These are phyloP conservation scores for Pyrenophora teres DNA, from an alignment of 2,329 filamentous ascomycete genomes.

Conservation along the genomic window DNA sequence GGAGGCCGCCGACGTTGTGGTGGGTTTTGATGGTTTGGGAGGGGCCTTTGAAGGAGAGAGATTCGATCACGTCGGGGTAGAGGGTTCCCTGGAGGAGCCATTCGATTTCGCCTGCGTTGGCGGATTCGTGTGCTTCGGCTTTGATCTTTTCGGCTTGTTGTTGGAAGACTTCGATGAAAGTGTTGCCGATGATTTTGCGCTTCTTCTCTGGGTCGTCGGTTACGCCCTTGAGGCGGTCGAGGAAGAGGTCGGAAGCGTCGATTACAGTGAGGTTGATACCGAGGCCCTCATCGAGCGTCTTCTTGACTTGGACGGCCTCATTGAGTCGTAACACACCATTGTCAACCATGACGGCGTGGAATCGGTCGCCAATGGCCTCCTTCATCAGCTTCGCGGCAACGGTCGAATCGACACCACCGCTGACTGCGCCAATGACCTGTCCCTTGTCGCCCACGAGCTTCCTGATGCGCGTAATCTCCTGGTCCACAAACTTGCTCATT, in stretches of 20 bases:
- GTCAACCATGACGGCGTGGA: constrained; percentile 84
- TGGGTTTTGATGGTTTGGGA: constrained; percentile 75
- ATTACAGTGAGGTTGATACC: constrained; percentile 90
- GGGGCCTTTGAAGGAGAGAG: constrained; percentile 74
- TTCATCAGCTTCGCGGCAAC: constrained; percentile 86
- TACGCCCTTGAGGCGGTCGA: constrained; percentile 75
- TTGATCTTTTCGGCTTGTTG: constrained; percentile 77
- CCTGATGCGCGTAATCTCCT: constrained; percentile 80
- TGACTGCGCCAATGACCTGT: constrained; percentile 80
- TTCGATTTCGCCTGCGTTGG: constrained; percentile 74
- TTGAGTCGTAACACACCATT: constrained; percentile 85
- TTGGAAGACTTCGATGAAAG: constrained; percentile 84
- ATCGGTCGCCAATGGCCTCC: constrained; percentile 82
- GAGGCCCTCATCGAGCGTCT: constrained; percentile 76
- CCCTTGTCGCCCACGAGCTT: constrained; percentile 78
- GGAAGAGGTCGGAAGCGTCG: constrained; percentile 77
- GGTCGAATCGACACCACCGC: constrained; percentile 86
- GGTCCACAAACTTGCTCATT: constrained; percentile 81
- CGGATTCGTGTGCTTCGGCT: constrained; percentile 67
- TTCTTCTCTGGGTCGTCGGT: constrained; percentile 79
- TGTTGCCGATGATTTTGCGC: constrained; percentile 85
- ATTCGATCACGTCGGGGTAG: constrained; percentile 75
- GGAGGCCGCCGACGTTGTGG: constrained; percentile 73
- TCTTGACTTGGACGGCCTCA: constrained; percentile 80
- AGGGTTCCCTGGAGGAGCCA: constrained; percentile 89